phyloP scores from a whole-genome alignment of 768 basidiomycete species.

The Nevesoporus exiguus region DNA sequence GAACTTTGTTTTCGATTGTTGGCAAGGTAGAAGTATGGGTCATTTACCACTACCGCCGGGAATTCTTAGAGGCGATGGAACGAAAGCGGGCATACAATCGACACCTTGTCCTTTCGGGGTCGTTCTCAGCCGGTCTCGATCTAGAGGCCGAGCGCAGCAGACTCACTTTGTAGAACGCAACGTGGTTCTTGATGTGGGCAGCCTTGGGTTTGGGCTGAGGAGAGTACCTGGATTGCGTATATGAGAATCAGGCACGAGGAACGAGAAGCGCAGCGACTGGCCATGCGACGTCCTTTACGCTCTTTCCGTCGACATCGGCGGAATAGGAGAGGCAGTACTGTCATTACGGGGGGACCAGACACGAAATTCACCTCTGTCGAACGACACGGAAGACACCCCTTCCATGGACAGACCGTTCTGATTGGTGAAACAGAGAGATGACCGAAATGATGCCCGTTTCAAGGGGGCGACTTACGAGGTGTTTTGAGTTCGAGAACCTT shows the following conservation, averaged over 20 bases:
- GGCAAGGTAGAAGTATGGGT: too few species aligned
- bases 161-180: conserved; percentile 77
- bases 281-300: conserved; percentile 65
- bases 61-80: not conserved
- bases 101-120: conserved; percentile 20
- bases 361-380: not conserved
- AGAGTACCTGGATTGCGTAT: conserved; percentile 55
- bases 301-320: conserved; percentile 45
- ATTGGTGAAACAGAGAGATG: not conserved
- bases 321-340: conserved; percentile 69
- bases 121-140: not conserved
- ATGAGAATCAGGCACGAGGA: not conserved
- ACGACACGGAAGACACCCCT: conserved; percentile 45
- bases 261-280: conserved; percentile 26
- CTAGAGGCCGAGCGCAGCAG: not conserved
- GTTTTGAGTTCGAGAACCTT: conserved; percentile 46
- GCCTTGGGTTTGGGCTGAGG: conserved; percentile 55
- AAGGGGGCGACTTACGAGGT: conserved; percentile 41
- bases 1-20: too few species aligned
- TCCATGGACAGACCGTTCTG: conserved; percentile 65
- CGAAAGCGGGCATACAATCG: conserved; percentile 1
- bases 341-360: conserved; percentile 1
- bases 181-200: conserved; percentile 56
- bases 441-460: not conserved
- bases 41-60: too few species aligned